Evolutionary conservation across 495 filamentous ascomycete species (phyloP).

Genomic region (Trichoderma gamsii): DNA sequence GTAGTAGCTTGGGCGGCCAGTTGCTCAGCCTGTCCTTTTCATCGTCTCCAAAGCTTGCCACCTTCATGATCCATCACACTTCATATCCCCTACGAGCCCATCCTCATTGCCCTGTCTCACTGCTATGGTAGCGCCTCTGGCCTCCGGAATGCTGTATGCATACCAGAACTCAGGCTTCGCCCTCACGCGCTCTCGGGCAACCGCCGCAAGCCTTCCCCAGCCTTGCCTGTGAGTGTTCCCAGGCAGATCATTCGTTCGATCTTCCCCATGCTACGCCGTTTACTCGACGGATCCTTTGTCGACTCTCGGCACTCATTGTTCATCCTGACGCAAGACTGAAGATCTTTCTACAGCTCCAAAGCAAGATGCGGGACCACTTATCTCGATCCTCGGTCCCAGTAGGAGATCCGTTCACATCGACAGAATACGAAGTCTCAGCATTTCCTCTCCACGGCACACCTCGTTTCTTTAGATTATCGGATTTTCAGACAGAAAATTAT

Average conservation of each 20-base stretch:
- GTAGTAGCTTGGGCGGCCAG: too few species aligned
- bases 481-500: not conserved
- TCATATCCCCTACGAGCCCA: not conserved
- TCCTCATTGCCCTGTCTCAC: not conserved
- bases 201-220: not conserved
- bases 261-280: not conserved
- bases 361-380: not conserved
- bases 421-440: not conserved
- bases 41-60: not conserved
- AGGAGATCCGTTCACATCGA: not conserved
- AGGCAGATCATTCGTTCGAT: not conserved
- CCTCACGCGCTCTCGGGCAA: not conserved
- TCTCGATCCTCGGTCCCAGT: not conserved
- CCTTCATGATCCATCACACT: not conserved
- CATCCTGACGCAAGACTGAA: conserved; percentile 6
- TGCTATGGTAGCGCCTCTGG: not conserved
- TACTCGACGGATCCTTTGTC: not conserved
- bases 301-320: conserved; percentile 9
- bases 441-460: not conserved
- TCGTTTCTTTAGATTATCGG: not conserved
- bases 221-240: not conserved
- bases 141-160: not conserved
- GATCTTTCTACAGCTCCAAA: not conserved
- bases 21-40: not conserved
- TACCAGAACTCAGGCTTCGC: not conserved